phyloP scores from a whole-genome alignment of 1,284 basidiomycete species.

The Rhodotorula mucilaginosa region DNA sequence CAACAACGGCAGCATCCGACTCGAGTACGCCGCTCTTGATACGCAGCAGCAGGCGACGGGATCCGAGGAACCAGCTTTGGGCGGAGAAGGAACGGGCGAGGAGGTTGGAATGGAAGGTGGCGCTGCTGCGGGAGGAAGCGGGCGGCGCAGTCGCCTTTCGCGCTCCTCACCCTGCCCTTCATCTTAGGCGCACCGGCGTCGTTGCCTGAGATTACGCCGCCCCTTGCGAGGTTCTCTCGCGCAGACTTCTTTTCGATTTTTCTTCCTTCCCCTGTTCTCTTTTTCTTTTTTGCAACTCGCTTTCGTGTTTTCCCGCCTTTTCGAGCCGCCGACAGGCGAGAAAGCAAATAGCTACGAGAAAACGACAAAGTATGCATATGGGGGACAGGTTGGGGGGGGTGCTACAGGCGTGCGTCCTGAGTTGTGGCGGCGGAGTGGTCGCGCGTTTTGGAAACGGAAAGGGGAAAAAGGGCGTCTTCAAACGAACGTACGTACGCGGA shows the following conservation, averaged over 20 bases:
- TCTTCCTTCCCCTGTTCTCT: too few species aligned
- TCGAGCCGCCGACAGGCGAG: neutral
- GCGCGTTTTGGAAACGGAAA: too few species aligned
- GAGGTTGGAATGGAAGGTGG: slow-evolving; percentile 63
- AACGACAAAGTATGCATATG: neutral
- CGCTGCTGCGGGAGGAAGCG: slow-evolving; percentile 1
- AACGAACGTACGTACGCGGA: too few species aligned
- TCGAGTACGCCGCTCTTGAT: slow-evolving; percentile 60
- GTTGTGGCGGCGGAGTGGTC: too few species aligned
- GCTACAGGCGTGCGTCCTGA: neutral
- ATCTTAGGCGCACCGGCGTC: too few species aligned
- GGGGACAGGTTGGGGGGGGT: neutral
- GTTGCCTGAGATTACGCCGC: too few species aligned
- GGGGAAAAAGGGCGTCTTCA: too few species aligned
- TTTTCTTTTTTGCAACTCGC: neutral
- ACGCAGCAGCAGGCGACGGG: slow-evolving; percentile 47
- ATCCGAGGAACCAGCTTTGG: slow-evolving; percentile 72
- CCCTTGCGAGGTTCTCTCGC: too few species aligned
- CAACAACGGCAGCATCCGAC: slow-evolving; percentile 60
- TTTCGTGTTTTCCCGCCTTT: neutral
- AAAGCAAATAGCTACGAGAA: neutral
- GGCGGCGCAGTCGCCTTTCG: neutral
- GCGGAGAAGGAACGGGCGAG: slow-evolving; percentile 72
- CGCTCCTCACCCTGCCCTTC: neutral
- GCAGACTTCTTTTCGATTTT: too few species aligned